Evolutionary conservation across 2,329 filamentous ascomycete genomes (phyloP).

Genomic region (Harringtonia lauricola): DNA sequence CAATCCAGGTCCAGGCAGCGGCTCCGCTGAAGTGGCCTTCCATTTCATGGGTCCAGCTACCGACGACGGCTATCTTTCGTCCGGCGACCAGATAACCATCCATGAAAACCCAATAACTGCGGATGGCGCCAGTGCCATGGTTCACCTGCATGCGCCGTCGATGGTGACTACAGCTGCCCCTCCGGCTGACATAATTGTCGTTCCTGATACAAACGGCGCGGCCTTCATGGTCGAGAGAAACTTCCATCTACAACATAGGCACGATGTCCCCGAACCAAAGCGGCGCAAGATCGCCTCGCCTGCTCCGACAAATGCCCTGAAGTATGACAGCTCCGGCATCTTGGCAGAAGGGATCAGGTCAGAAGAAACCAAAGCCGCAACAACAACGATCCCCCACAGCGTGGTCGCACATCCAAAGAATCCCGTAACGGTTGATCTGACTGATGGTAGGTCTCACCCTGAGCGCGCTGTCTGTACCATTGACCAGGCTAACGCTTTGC

Average conservation of each 20-base stretch:
- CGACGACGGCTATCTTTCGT: conserved; percentile 16
- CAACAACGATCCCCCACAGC: background rate
- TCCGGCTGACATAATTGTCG: conserved; percentile 2
- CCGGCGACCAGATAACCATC: conserved; percentile 11
- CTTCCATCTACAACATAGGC: conserved; percentile 62
- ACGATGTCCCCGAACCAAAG: conserved; percentile 48
- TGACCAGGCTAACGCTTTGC: background rate
- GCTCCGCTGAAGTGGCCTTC: conserved; percentile 3
- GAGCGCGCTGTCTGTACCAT: background rate
- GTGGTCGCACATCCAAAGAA: conserved; percentile 15
- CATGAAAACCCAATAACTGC: too few species aligned
- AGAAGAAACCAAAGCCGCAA: conserved; percentile 37
- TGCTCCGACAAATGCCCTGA: conserved; percentile 22
- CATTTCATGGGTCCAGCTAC: conserved; percentile 6
- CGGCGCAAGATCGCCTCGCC: conserved; percentile 40
- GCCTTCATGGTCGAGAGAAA: conserved; percentile 61
- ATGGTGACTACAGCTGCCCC: background rate
- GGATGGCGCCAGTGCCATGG: too few species aligned
- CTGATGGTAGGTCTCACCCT: conserved; percentile 27
- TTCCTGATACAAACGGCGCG: conserved; percentile 23
- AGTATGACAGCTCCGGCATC: conserved; percentile 39
- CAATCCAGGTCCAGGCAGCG: background rate
- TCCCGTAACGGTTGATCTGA: conserved; percentile 45
- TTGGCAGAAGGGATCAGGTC: conserved; percentile 30
- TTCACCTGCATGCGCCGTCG: conserved; percentile 5